A percentile compares a stretch with the other conserved stretches of the same genome.
Conservation (phyloP, 768 basidiomycete species). For the Leccinum variicolor region DNA sequence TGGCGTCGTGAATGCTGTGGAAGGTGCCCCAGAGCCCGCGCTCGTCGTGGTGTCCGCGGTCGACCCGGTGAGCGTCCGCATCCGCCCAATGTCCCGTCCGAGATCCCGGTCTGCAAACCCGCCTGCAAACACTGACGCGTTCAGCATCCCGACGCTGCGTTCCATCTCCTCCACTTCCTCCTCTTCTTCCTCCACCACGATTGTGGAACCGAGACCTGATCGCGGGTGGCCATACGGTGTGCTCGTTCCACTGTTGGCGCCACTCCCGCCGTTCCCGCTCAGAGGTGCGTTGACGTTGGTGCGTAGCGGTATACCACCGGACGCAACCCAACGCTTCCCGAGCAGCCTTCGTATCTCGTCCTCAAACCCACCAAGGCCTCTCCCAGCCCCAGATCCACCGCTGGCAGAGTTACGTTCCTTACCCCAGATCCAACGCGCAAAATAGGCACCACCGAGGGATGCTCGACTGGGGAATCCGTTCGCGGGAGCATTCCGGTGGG, state of each 20-base stretch:
- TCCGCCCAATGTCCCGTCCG: slow-evolving; percentile 36
- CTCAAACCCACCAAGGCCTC: slow-evolving; percentile 62
- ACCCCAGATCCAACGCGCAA: slow-evolving; percentile 86
- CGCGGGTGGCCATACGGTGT: slow-evolving; percentile 60
- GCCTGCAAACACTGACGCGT: slow-evolving; percentile 31
- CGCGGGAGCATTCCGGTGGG: slow-evolving; percentile 72
- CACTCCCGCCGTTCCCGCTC: slow-evolving; percentile 38
- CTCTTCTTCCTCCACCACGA: slow-evolving; percentile 73
- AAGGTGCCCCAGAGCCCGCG: slow-evolving; percentile 38
- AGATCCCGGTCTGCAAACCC: slow-evolving; percentile 42
- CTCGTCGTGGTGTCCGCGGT: slow-evolving; percentile 34
- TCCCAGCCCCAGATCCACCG: slow-evolving; percentile 29
- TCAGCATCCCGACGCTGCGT: slow-evolving; percentile 25
- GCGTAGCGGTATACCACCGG: slow-evolving; percentile 53
- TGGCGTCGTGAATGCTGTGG: slow-evolving; percentile 59
- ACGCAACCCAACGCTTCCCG: slow-evolving; percentile 71
- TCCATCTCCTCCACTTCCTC: slow-evolving; percentile 66
- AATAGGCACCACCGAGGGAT: slow-evolving; percentile 70
- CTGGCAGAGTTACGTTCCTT: slow-evolving; percentile 43
- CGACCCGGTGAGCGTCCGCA: slow-evolving; percentile 56
- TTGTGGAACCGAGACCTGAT: slow-evolving; percentile 48
- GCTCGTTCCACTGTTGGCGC: slow-evolving; percentile 63
- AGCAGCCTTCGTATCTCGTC: slow-evolving; percentile 74
- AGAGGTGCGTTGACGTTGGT: slow-evolving; percentile 53
- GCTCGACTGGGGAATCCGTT: slow-evolving; percentile 66